Conservation (phyloP, 768 basidiomycete species). For the Lactarius vividus region DNA sequence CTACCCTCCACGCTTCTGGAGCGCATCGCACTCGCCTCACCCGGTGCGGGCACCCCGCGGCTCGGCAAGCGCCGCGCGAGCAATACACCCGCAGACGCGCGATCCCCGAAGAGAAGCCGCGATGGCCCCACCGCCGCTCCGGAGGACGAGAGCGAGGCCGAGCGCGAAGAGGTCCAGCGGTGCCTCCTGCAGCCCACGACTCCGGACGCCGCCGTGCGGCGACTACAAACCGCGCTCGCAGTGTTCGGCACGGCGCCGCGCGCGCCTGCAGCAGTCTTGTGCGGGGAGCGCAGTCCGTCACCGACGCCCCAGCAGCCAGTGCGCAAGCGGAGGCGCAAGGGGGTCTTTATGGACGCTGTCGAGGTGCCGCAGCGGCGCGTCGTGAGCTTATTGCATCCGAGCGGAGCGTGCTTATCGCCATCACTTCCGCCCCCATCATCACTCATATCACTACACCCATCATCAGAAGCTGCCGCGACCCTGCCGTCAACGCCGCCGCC, state of each 20-base stretch:
- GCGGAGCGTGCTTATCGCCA: background rate
- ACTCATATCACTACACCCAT: background rate
- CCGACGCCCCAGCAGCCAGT: constrained; percentile 14
- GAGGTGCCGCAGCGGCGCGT: constrained; percentile 41
- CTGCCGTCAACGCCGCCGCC: background rate
- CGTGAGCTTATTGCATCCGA: background rate
- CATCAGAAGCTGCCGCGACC: background rate
- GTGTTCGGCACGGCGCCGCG: background rate
- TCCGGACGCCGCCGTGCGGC: background rate
- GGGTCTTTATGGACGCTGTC: constrained; percentile 51
- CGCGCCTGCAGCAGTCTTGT: background rate
- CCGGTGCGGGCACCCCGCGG: constrained; percentile 28
- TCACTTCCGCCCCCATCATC: background rate
- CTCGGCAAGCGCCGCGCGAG: constrained; percentile 48
- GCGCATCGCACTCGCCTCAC: constrained; percentile 43
- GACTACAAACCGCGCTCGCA: background rate
- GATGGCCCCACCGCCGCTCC: background rate
- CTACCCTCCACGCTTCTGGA: constrained; percentile 41
- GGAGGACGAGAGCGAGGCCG: constrained; percentile 19
- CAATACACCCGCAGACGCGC: constrained; percentile 34
- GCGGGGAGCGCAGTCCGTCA: constrained; percentile 5
- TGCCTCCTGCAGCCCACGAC: constrained; percentile 10
- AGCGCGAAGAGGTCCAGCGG: constrained; percentile 16
- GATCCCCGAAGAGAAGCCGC: constrained; percentile 11
- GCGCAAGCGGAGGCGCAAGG: constrained; percentile 44